These are phyloP conservation scores for Dissophora globulifera DNA, from an alignment of 192 early-diverging fungal species.

Conservation along the genomic window DNA sequence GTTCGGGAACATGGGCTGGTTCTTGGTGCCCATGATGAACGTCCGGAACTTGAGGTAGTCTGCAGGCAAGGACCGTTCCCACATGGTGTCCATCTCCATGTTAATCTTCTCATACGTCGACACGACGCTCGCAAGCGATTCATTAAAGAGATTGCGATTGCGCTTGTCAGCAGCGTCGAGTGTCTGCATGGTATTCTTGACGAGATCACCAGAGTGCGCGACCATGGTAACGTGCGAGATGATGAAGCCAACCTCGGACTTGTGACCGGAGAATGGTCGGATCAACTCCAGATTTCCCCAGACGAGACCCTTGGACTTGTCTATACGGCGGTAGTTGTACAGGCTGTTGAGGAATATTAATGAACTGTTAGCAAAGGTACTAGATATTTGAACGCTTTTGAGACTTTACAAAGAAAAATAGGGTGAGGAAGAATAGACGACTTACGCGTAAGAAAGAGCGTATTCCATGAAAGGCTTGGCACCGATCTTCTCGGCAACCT, in stretches of 20 bases:
- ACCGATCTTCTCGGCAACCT: conserved; percentile 74
- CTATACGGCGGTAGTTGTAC: conserved; percentile 87
- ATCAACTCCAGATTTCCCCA: conserved; percentile 83
- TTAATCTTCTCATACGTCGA: conserved; percentile 77
- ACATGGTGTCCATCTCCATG: conserved; percentile 83
- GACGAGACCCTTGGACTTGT: conserved; percentile 62
- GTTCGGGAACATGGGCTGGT: conserved; percentile 91
- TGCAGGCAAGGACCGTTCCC: conserved; percentile 68
- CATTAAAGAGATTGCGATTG: conserved; percentile 73
- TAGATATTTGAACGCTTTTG: background rate
- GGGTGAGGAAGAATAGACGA: background rate
- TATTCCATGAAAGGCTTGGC: conserved; percentile 86
- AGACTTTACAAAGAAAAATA: background rate
- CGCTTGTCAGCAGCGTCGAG: conserved; percentile 62
- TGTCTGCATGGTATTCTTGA: conserved; percentile 68
- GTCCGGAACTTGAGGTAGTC: conserved; percentile 92
- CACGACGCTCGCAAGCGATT: conserved; percentile 64
- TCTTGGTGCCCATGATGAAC: conserved; percentile 90
- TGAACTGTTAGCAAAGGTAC: too few relatives aligned
- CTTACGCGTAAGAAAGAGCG: conserved; percentile 71
- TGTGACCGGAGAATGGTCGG: conserved; percentile 79
- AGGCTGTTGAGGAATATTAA: conserved; percentile 56
- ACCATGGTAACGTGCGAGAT: conserved; percentile 92
- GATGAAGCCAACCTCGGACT: conserved; percentile 85
- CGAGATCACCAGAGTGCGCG: conserved; percentile 72